These are phyloP conservation scores for Penicillium riverlandense DNA, from an alignment of 495 filamentous ascomycete species.

Conservation along the genomic window DNA sequence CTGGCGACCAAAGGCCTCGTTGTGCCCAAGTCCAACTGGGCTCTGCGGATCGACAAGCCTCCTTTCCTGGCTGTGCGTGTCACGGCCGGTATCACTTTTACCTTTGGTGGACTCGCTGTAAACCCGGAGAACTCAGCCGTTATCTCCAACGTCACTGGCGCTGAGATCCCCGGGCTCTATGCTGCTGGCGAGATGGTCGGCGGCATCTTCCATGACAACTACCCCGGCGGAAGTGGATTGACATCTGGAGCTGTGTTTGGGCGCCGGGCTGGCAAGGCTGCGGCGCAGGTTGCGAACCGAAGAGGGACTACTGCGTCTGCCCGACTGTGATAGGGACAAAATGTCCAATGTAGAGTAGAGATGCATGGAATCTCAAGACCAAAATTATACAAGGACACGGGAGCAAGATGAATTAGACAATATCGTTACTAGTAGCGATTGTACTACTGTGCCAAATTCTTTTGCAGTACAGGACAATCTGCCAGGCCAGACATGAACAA, in stretches of 20 bases:
- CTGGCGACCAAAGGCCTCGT: conserved; percentile 39
- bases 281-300: conserved; percentile 12
- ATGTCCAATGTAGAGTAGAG: neutral
- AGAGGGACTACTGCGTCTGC: neutral
- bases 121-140: conserved; percentile 41
- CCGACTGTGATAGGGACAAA: neutral
- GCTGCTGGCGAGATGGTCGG: conserved; percentile 58
- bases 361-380: neutral
- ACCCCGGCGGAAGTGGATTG: conserved; percentile 56
- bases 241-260: conserved; percentile 54
- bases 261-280: conserved; percentile 39
- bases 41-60: conserved; percentile 41
- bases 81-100: conserved; percentile 56
- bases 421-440: neutral
- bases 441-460: neutral
- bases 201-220: conserved; percentile 56
- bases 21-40: conserved; percentile 58
- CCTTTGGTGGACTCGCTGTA: conserved; percentile 53
- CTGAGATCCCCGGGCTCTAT: conserved; percentile 43
- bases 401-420: neutral
- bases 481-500: no score
- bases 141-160: conserved; percentile 32
- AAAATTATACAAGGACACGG: neutral
- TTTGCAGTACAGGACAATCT: no score
- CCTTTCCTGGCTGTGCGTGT: conserved; percentile 56